These are phyloP conservation scores for Scheffersomyces quercinus DNA, from an alignment of 1,139 yeast genomes.

Conservation along the genomic window DNA sequence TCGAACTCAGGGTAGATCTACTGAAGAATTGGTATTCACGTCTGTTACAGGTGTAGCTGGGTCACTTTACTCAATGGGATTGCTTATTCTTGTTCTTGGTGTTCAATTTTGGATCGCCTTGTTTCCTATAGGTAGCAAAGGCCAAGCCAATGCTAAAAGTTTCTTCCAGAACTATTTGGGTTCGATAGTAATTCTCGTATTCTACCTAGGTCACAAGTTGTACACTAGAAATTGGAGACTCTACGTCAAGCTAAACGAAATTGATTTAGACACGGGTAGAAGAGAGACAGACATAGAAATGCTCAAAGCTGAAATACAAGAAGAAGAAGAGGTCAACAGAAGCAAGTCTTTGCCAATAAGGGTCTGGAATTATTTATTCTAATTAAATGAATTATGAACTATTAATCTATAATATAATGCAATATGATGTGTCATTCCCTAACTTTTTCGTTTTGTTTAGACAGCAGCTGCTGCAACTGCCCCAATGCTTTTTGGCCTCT, in stretches of 20 bases:
- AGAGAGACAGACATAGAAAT: conserved; percentile 28
- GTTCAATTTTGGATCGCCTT: conserved; percentile 42
- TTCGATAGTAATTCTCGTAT: conserved; percentile 30
- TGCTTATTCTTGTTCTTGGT: conserved; percentile 32
- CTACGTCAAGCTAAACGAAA: conserved; percentile 24
- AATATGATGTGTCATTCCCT: background rate
- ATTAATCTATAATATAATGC: conserved; percentile 1
- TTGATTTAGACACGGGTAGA: conserved; percentile 38
- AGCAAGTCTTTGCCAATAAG: conserved; percentile 17
- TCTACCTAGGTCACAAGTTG: conserved; percentile 36
- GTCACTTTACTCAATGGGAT: conserved; percentile 32
- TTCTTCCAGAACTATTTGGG: conserved; percentile 43
- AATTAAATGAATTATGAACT: conserved; percentile 1
- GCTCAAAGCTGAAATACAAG: conserved; percentile 23
- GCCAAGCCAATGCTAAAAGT: conserved; percentile 27
- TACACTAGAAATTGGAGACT: conserved; percentile 35
- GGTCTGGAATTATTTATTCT: conserved; percentile 19
- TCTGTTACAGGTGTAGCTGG: conserved; percentile 35
- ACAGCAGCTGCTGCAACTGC: conserved; percentile 1
- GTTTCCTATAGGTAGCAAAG: conserved; percentile 31
- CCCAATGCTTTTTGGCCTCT: conserved; percentile 15
- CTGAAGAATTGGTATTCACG: conserved; percentile 28
- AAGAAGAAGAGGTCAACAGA: conserved; percentile 13
- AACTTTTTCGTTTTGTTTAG: too few relatives aligned
- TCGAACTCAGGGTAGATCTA: conserved; percentile 29